Base-by-base conservation (phyloP, 2,329 filamentous ascomycete genomes). In the Fusarium paranaense region DNA sequence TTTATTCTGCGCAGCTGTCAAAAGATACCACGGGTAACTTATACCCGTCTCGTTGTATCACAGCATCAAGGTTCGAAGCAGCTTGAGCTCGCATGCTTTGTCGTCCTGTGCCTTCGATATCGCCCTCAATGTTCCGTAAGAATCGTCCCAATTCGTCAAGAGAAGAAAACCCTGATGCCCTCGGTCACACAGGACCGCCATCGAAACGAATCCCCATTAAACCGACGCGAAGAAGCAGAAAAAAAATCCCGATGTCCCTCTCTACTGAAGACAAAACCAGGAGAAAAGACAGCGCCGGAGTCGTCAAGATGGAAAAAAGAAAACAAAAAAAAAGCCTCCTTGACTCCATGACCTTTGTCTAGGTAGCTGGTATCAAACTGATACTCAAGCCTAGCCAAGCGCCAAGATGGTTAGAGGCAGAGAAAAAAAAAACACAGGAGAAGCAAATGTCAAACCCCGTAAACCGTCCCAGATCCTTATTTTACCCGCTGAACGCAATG, bases 401-500 rank as follows among this genome's bases (percentile, higher is more conserved):
- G 52, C 56, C 42, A 45, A 27, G 13, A 37, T 38, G 35, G 47
- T 56, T 56, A n/a, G 38, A 52, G 65, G 66, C 50, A 64, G 62
- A 66, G 62, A 66, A 62, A 62, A 61, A 42, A 50, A 52, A 54
- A 8, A 54, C 27, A 67, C 72, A 8, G 42, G 73, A 66, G 66
- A 67, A 75, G 62, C 30, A 61, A 66, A 76, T 77, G 68, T 67
- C 63, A 71, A 76, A 68, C 67, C 76, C 66, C 47, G 64, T 71
- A 66, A 77, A 72, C 73, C 64, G 75, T 78, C 70, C 71, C 76
- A 68, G 63, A 65, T 73, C 68, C 72, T 72, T 72, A 42, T 80
- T 82, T 80, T 81, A 77, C 78, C 80, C 81, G 81, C 81, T 82
- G 73, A 80, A 77, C 73, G 76, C 75, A 80, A 84, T 84, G 83